Evolutionary conservation across 2,329 filamentous ascomycete genomes (phyloP).

Genomic region (Mollisiaceae sp.): DNA sequence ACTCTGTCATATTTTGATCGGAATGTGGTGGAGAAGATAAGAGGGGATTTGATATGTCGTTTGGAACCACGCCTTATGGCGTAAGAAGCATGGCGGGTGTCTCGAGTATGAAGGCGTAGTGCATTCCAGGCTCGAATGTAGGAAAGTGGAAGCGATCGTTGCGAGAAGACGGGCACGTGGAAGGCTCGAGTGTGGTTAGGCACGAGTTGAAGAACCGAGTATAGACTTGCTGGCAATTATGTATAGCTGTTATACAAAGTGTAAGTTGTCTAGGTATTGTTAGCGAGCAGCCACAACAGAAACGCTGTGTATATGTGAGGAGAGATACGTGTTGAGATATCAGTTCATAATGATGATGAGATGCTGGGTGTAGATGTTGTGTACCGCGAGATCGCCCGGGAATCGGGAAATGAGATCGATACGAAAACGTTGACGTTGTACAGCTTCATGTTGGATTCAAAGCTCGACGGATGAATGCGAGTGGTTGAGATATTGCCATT

Average conservation of each 20-base stretch:
- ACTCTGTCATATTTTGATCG: neutral
- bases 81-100: neutral
- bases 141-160: neutral
- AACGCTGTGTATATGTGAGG: neutral
- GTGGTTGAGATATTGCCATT: too few relatives aligned
- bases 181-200: neutral
- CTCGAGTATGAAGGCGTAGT: neutral
- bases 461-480: too few relatives aligned
- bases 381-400: constrained; percentile 4
- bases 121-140: neutral
- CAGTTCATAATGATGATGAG: constrained; percentile 4
- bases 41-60: neutral
- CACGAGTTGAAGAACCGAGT: neutral
- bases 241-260: neutral
- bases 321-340: neutral
- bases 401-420: constrained; percentile 5
- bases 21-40: neutral
- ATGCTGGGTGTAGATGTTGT: neutral
- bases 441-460: neutral
- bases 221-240: neutral
- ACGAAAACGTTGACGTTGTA: neutral
- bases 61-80: neutral
- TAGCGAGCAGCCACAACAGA: neutral
- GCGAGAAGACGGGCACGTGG: neutral
- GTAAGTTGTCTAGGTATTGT: neutral